A percentile compares a stretch with the other conserved stretches of the same genome.
Evolutionary conservation across 2,329 filamentous ascomycete genomes (phyloP).

Genomic region (Zarea fungicola): DNA sequence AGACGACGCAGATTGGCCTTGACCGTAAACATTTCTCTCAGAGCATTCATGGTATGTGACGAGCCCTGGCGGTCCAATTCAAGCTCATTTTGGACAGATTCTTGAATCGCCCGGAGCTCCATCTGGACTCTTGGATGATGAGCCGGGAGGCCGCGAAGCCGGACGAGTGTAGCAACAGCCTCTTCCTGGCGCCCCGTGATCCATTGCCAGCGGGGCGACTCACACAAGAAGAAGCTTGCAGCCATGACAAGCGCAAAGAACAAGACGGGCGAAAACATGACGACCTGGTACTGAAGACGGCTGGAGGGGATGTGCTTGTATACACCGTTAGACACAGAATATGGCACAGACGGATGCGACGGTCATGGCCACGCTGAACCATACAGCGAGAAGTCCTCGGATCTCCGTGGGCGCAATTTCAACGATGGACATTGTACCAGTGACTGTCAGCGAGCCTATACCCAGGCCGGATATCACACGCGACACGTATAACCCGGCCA

Average conservation of each 20-base stretch:
- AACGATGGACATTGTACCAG: slow-evolving; percentile 26
- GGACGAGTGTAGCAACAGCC: slow-evolving; percentile 16
- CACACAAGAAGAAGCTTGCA: slow-evolving; percentile 30
- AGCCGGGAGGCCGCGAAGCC: slow-evolving; percentile 23
- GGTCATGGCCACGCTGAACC: slow-evolving; percentile 28
- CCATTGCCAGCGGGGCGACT: slow-evolving; percentile 34
- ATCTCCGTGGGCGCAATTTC: slow-evolving; percentile 30
- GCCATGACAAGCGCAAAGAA: slow-evolving; percentile 21
- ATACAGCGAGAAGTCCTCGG: slow-evolving; percentile 27
- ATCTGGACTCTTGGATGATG: slow-evolving; percentile 21
- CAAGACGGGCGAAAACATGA: slow-evolving; percentile 22
- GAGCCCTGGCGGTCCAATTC: slow-evolving; percentile 16
- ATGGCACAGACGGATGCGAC: slow-evolving; percentile 6
- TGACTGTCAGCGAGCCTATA: slow-evolving; percentile 21
- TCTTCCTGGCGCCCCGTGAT: slow-evolving; percentile 25
- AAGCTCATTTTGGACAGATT: slow-evolving; percentile 19
- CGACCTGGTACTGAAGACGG: slow-evolving; percentile 29
- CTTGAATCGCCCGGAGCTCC: slow-evolving; percentile 26
- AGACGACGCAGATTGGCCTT: slow-evolving; percentile 35
- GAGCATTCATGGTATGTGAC: slow-evolving; percentile 18
- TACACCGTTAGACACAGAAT: slow-evolving; percentile 25
- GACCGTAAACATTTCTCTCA: slow-evolving; percentile 32
- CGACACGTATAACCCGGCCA: background rate
- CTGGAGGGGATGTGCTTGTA: slow-evolving; percentile 14
- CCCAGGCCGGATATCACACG: background rate